Percentiles rank a stretch among this genome's conserved stretches.
These are phyloP conservation scores for Cucurbita ficifolia DNA, from an alignment of 306 rosid species.

Conservation along the genomic window DNA sequence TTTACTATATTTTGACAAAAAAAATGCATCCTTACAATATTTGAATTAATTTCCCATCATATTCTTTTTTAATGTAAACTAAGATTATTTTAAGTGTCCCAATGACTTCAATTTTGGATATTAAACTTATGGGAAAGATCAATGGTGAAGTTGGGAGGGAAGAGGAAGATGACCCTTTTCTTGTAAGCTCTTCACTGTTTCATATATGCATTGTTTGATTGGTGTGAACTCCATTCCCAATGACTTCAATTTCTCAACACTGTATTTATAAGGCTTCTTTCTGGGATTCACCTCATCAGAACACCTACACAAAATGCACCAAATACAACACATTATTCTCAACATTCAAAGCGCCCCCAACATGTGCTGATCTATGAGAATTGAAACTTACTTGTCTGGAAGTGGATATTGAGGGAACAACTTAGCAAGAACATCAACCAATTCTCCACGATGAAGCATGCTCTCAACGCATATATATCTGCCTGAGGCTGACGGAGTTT, in stretches of 20 bases:
- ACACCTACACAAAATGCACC: conserved; percentile 23
- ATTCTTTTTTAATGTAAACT: not conserved
- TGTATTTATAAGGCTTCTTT: conserved; percentile 46
- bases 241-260: conserved; percentile 50
- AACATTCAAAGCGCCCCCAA: too few species aligned
- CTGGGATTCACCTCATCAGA: conserved; percentile 70
- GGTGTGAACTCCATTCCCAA: conserved; percentile 67
- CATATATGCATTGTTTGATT: conserved; percentile 53
- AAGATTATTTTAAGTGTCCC: not conserved
- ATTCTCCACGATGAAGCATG: conserved; percentile 69
- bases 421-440: conserved; percentile 56
- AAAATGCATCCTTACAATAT: not conserved
- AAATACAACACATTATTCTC: too few species aligned
- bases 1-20: not conserved
- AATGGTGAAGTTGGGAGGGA: conserved; percentile 6
- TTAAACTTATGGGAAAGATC: too few species aligned
- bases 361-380: too few species aligned
- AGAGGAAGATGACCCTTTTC: conserved; percentile 61
- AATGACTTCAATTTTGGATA: too few species aligned
- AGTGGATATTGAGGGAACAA: conserved; percentile 63
- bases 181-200: conserved; percentile 69
- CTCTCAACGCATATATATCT: conserved; percentile 61
- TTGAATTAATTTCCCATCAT: not conserved
- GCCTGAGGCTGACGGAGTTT: conserved; percentile 56
- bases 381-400: conserved; percentile 43